These are phyloP conservation scores for Halenospora varia DNA, from an alignment of 495 filamentous ascomycete species.

Conservation along the genomic window DNA sequence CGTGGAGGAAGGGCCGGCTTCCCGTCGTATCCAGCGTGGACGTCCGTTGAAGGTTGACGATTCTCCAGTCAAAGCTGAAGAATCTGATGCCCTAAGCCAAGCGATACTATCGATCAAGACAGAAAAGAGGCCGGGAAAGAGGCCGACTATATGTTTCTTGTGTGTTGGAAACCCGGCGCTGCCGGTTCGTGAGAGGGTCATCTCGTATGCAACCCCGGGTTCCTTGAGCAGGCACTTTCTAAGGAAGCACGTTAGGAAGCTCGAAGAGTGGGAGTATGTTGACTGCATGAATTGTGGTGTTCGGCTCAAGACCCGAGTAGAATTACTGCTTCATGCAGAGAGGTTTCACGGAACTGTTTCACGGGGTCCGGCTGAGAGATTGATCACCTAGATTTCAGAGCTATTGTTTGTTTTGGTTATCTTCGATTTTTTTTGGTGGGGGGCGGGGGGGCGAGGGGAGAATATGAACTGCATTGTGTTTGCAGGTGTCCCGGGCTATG, in stretches of 20 bases:
- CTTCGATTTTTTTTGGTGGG: too few relatives aligned
- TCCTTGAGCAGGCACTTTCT: slow-evolving; percentile 17
- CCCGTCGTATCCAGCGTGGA: neutral
- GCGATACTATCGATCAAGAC: slow-evolving; percentile 11
- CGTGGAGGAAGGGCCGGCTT: slow-evolving; percentile 9
- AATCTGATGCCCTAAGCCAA: slow-evolving; percentile 6
- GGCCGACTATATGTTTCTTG: slow-evolving; percentile 10
- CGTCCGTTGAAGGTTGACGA: neutral
- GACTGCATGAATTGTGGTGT: slow-evolving; percentile 6
- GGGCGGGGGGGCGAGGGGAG: neutral
- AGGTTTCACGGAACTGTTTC: slow-evolving; percentile 16
- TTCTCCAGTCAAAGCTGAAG: neutral
- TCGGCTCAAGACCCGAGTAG: neutral
- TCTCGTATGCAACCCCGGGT: slow-evolving; percentile 8
- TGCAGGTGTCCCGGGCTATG: slow-evolving; percentile 1
- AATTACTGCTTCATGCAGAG: slow-evolving; percentile 14
- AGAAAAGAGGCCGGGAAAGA: too few relatives aligned
- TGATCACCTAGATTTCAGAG: slow-evolving; percentile 5
- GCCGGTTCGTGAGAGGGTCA: slow-evolving; percentile 5
- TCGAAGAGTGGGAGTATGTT: slow-evolving; percentile 1
- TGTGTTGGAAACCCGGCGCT: slow-evolving; percentile 11
- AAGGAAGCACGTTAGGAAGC: slow-evolving; percentile 14
- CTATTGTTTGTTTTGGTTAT: slow-evolving; percentile 5
- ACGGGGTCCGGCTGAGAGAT: slow-evolving; percentile 3
- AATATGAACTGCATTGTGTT: slow-evolving; percentile 1